Evolutionary conservation across 2,329 filamentous ascomycete species (phyloP).

Genomic region (Cephalotrichum gorgonifer): DNA sequence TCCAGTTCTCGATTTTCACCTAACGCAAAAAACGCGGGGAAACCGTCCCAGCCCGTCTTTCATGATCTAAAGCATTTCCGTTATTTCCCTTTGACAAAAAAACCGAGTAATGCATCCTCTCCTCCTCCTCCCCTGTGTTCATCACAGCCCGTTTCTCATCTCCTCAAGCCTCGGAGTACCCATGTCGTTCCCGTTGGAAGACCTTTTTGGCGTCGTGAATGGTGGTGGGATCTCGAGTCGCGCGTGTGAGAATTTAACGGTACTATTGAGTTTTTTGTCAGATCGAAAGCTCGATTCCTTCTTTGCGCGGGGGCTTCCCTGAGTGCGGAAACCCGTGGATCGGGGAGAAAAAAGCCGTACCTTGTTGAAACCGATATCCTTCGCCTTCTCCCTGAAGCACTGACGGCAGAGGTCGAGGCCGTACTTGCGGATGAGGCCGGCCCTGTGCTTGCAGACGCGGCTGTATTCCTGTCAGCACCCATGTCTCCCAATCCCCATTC

Average conservation of each 20-base stretch:
- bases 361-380: constrained; percentile 67
- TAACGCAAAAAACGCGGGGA: not conserved
- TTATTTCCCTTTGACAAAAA: not conserved
- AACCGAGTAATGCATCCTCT: not conserved
- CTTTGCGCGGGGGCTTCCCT: too few relatives aligned
- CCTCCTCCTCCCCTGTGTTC: not conserved
- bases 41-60: not conserved
- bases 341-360: too few relatives aligned
- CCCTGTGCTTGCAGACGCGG: constrained; percentile 77
- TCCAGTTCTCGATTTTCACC: not conserved
- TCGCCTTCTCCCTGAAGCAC: constrained; percentile 66
- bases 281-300: too few relatives aligned
- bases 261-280: too few relatives aligned
- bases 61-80: not conserved
- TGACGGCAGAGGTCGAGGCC: constrained; percentile 82
- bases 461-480: constrained; percentile 27
- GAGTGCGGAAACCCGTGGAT: too few relatives aligned
- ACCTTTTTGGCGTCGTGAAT: not conserved
- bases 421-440: constrained; percentile 99
- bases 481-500: not conserved
- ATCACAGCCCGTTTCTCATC: not conserved
- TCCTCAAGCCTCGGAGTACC: too few relatives aligned
- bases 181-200: not conserved
- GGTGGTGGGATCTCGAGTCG: not conserved
- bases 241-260: constrained; percentile 1